Evolutionary conservation across 2,329 filamentous ascomycete species (phyloP).

Genomic region (Hypoxylon sp.): DNA sequence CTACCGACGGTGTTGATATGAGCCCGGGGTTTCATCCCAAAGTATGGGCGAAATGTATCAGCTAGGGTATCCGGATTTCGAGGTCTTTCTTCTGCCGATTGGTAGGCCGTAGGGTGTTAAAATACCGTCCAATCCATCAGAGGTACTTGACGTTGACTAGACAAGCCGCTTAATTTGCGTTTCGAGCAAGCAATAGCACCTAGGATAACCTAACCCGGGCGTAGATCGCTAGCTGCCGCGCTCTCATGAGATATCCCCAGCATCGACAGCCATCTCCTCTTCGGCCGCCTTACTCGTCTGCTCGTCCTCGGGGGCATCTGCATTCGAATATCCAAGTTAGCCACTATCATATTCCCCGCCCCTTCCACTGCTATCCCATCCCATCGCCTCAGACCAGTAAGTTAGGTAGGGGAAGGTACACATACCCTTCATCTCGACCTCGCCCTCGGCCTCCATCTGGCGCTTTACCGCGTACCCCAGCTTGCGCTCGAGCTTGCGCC

Average conservation of each 20-base stretch:
- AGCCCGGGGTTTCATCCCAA: too few species aligned
- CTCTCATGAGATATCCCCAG: constrained; percentile 44
- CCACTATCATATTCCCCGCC: background rate
- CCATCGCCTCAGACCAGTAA: background rate
- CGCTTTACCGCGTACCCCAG: constrained; percentile 63
- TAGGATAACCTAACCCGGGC: background rate
- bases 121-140: background rate
- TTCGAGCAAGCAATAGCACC: background rate
- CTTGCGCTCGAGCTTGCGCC: constrained; percentile 67
- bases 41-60: too few species aligned
- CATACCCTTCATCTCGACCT: constrained; percentile 53
- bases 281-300: constrained; percentile 10
- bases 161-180: background rate
- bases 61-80: background rate
- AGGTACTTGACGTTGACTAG: background rate
- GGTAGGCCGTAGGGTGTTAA: background rate
- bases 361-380: background rate
- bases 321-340: background rate
- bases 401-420: too few species aligned
- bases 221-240: background rate
- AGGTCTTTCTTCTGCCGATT: too few species aligned
- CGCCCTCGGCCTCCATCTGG: constrained; percentile 50
- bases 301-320: constrained; percentile 22
- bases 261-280: constrained; percentile 44
- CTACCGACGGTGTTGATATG: background rate